phyloP scores from a whole-genome alignment of 805 yeast species.

The Candida gorgasii region DNA sequence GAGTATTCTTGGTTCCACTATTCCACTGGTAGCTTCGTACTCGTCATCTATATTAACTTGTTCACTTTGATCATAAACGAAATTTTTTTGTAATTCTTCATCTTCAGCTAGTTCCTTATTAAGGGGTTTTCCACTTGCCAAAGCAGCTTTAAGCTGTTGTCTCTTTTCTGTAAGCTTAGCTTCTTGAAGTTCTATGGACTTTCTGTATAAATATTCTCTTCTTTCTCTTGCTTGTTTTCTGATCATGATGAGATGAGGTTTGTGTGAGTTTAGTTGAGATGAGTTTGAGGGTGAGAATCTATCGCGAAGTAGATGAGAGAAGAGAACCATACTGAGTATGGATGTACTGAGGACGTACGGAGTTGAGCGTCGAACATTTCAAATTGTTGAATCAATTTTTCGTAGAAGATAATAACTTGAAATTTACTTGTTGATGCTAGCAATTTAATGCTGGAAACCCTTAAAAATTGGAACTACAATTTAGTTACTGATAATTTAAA shows the following conservation, averaged over 20 bases:
- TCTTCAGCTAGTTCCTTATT: slow-evolving; percentile 93
- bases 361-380: no score
- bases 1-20: slow-evolving; percentile 84
- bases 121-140: slow-evolving; percentile 88
- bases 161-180: slow-evolving; percentile 83
- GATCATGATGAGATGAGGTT: slow-evolving; percentile 42
- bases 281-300: slow-evolving; percentile 9
- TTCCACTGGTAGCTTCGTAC: slow-evolving; percentile 82
- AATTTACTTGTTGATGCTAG: no score
- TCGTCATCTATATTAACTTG: slow-evolving; percentile 83
- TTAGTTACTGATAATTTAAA: no score
- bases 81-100: slow-evolving; percentile 74
- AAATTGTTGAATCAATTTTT: no score
- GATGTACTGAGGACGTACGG: no score
- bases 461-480: no score
- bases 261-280: no score
- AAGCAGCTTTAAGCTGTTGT: slow-evolving; percentile 79
- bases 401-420: no score
- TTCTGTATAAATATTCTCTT: slow-evolving; percentile 87
- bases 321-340: no score
- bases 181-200: slow-evolving; percentile 88
- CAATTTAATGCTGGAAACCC: no score
- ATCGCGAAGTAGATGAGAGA: no score
- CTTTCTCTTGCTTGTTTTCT: slow-evolving; percentile 96
- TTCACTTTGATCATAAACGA: slow-evolving; percentile 79